Conservation (phyloP, 352 stramenopile genomes). For the Halophytophthora polymorphica region DNA sequence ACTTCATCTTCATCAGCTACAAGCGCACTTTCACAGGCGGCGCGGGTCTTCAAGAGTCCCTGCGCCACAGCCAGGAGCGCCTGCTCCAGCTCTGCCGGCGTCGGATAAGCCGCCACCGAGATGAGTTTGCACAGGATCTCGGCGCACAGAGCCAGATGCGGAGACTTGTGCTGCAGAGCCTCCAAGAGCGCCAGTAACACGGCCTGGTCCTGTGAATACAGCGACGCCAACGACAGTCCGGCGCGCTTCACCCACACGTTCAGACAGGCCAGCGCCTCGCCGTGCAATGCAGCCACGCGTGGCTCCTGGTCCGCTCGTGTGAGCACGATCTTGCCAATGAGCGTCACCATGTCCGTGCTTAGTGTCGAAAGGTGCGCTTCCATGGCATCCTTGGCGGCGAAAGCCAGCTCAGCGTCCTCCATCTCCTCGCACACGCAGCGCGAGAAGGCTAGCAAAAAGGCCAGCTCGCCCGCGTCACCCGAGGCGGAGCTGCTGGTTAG, state of each 20-base stretch:
- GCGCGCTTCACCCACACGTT: slow-evolving; percentile 55
- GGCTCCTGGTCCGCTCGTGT: slow-evolving; percentile 26
- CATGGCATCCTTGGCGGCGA: slow-evolving; percentile 61
- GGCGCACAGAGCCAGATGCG: slow-evolving; percentile 38
- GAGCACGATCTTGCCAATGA: slow-evolving; percentile 50
- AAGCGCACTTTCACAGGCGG: slow-evolving; percentile 49
- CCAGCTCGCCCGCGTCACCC: slow-evolving; percentile 29
- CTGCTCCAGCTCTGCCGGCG: slow-evolving; percentile 35
- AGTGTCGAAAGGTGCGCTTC: slow-evolving; percentile 45
- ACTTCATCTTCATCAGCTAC: slow-evolving; percentile 49
- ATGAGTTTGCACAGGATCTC: slow-evolving; percentile 64
- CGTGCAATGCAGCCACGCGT: slow-evolving; percentile 34
- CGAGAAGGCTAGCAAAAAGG: slow-evolving; percentile 53
- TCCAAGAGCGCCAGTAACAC: slow-evolving; percentile 45
- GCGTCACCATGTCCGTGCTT: slow-evolving; percentile 38
- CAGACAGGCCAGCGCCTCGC: slow-evolving; percentile 54
- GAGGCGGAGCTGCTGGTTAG: slow-evolving; percentile 20
- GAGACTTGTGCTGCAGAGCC: slow-evolving; percentile 44
- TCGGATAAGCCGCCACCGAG: slow-evolving; percentile 56
- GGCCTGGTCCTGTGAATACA: slow-evolving; percentile 40
- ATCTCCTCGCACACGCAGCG: slow-evolving; percentile 70
- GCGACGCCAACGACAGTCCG: slow-evolving; percentile 48
- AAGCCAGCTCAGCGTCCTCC: slow-evolving; percentile 55
- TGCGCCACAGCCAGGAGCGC: slow-evolving; percentile 40
- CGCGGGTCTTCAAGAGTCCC: slow-evolving; percentile 42